Conservation (phyloP, 345 rosid species). For the Noccaea bulbosa region DNA sequence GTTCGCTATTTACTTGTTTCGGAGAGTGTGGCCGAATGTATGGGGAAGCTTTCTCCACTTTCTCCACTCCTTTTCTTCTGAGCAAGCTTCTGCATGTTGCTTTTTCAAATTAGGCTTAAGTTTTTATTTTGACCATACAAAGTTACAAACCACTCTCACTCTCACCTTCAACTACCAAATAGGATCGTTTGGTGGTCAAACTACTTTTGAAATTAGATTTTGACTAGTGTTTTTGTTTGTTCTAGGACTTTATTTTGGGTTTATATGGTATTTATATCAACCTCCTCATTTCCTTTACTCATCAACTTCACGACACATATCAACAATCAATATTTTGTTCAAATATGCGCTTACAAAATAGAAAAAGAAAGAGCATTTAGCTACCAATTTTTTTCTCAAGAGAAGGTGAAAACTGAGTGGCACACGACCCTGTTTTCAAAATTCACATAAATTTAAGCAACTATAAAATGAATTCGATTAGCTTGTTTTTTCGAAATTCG, state of each 20-base stretch:
- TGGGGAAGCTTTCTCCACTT: neutral
- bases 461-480: too few species aligned
- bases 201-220: neutral
- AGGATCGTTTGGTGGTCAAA: neutral
- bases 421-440: too few species aligned
- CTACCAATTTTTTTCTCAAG: neutral
- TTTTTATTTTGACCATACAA: neutral
- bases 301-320: neutral
- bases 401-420: neutral
- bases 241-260: too few species aligned
- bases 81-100: neutral
- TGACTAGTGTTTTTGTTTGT: neutral
- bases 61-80: neutral
- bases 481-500: too few species aligned
- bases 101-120: neutral
- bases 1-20: neutral
- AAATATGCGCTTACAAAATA: neutral
- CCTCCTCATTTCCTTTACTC: neutral
- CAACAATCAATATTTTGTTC: neutral
- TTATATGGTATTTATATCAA: too few species aligned
- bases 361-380: too few species aligned
- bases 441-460: too few species aligned
- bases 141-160: too few species aligned
- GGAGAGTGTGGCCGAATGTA: neutral
- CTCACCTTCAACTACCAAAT: neutral